Evolutionary conservation across 768 basidiomycete genomes (phyloP), one percentile per base, ranked within the genome.

Genomic region (Hysterangium stoloniferum): DNA sequence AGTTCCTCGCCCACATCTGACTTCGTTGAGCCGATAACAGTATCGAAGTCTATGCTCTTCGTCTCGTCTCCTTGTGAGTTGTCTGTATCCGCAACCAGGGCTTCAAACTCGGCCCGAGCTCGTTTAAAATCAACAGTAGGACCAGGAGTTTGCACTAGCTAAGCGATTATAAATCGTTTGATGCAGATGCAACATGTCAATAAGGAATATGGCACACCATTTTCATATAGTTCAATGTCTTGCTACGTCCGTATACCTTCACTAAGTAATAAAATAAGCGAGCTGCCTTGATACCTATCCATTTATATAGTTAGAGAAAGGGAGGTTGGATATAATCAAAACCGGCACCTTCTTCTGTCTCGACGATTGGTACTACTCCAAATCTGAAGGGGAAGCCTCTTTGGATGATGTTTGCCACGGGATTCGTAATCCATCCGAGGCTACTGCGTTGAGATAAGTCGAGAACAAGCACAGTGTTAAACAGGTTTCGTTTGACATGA

Each of bases 381-480:
- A 93, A 92, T 15, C 89, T 73, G 56, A 92, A 76, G 0, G 93
- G 89, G 37, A 89, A 70, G 13, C 73, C 76, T 29, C 89, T 74
- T 25, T 77, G 68, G 45, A 98, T 80, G 62, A 95, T 80, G 51
- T 72, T 77, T 13, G 76, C 72, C 40, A 96, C 73, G 0, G 84
- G 66, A 1, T 74, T 76, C 2, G 72, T 69, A 42, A 97, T 68
- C 60, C 89, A 80, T 8, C 77, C 70, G 6, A 93, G 57, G 33
- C 74, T 76, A 4, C 70, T 64, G 0, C 73, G 67, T 35, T 78
- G 74, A 6, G 90, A 82, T 1, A 98, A 72, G 62, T 98, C 94
- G 29, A 95, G 69, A 3, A 82, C 75, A 4, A 95, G 72, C 45
- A 98, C 71, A 56, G 87, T 68, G 59, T 98, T 97, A 71, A 82